These are phyloP conservation scores for Francoa sonchifolia DNA, from an alignment of 441 rosid species.

Conservation along the genomic window DNA sequence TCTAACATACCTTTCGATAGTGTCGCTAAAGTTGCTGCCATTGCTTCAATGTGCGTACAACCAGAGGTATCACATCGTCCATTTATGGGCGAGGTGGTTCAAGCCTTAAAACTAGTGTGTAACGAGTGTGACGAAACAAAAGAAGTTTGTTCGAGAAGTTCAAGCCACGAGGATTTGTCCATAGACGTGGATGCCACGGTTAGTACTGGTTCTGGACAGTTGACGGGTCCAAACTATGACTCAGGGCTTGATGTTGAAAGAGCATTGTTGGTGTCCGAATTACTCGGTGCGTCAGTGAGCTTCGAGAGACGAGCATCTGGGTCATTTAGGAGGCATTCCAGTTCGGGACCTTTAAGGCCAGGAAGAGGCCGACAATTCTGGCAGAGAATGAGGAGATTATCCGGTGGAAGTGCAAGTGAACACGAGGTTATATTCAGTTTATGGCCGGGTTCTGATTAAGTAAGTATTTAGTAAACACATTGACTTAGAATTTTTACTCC, in stretches of 20 bases:
- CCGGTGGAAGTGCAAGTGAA: conserved; percentile 64
- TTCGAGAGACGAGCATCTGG: conserved; percentile 25
- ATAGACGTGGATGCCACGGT: conserved; percentile 35
- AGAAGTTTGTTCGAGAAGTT: conserved; percentile 46
- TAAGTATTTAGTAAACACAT: too few relatives aligned
- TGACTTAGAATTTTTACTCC: too few relatives aligned
- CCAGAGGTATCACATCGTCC: conserved; percentile 92
- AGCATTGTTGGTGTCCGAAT: conserved; percentile 37
- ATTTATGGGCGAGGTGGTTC: conserved; percentile 96
- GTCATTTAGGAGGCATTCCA: conserved; percentile 49
- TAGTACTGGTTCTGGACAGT: conserved; percentile 35
- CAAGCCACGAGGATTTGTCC: conserved; percentile 35
- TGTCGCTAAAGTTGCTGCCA: conserved; percentile 81
- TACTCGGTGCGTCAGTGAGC: conserved; percentile 36
- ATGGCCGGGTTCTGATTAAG: conserved; percentile 37
- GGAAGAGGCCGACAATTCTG: conserved; percentile 46
- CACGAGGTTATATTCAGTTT: conserved; percentile 32
- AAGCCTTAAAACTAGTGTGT: conserved; percentile 77
- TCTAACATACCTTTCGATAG: conserved; percentile 57
- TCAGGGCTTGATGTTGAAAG: conserved; percentile 55
- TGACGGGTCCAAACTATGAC: conserved; percentile 34
- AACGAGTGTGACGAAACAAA: conserved; percentile 79
- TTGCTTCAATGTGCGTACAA: conserved; percentile 94
- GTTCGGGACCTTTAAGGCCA: conserved; percentile 56
- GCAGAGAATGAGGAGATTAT: conserved; percentile 52